A percentile compares a stretch with the other conserved stretches of the same genome.
These are phyloP conservation scores for Neospora caninum DNA, from an alignment of 169 alveolate species.

Conservation along the genomic window DNA sequence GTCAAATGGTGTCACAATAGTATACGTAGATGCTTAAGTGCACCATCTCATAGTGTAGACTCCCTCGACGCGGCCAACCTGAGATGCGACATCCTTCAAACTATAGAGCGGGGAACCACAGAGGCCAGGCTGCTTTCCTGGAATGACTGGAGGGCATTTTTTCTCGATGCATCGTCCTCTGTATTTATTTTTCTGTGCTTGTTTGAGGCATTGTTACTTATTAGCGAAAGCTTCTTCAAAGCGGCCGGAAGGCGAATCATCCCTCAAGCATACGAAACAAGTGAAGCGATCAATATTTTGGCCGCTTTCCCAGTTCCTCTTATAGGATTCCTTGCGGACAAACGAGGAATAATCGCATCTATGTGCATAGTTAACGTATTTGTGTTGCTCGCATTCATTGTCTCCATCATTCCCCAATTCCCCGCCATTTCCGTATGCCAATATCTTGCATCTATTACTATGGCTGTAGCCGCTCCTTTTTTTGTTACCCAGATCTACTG, in stretches of 20 bases:
- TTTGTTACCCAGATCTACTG: constrained; percentile 22
- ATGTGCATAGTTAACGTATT: not conserved
- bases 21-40: not conserved
- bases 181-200: not conserved
- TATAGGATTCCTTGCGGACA: not conserved
- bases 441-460: not conserved
- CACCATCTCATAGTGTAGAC: not conserved
- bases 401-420: not conserved
- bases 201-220: not conserved
- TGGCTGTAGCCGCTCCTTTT: not conserved
- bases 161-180: not conserved
- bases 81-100: not conserved
- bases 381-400: not conserved
- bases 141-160: not conserved
- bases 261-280: not conserved
- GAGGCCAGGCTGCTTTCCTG: not conserved
- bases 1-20: not conserved
- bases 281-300: not conserved
- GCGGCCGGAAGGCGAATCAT: not conserved
- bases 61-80: not conserved
- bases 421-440: not conserved
- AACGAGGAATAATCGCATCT: not conserved
- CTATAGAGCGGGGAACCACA: not conserved
- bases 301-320: not conserved
- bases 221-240: not conserved